These are phyloP conservation scores for Fusarium pseudonygamai DNA, from an alignment of 2,329 filamentous ascomycete species.

Conservation along the genomic window DNA sequence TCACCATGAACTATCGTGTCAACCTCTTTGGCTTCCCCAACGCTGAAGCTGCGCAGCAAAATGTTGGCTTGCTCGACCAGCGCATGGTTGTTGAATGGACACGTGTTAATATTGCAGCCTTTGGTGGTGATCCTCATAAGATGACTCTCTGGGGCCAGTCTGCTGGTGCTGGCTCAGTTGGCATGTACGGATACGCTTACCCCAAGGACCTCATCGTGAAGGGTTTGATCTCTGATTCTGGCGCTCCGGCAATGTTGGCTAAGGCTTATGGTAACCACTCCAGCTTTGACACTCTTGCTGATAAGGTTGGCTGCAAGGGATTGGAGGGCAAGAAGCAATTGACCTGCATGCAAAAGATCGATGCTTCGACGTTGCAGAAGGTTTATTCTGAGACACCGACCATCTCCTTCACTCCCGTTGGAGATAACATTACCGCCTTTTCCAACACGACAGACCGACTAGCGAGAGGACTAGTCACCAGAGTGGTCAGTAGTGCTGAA, in stretches of 20 bases:
- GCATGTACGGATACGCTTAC: conserved; percentile 17
- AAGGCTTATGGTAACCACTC: conserved; percentile 4
- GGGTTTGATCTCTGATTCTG: conserved; percentile 3
- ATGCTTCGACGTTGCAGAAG: neutral
- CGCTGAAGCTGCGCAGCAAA: conserved; percentile 1
- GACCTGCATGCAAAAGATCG: conserved; percentile 3
- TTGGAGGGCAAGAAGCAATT: neutral
- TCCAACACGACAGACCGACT: conserved; percentile 9
- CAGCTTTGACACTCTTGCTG: conserved; percentile 2
- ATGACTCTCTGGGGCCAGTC: conserved; percentile 17
- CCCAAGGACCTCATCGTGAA: conserved; percentile 7
- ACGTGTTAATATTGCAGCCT: neutral
- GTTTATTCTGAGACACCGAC: conserved; percentile 1
- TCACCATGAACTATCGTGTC: conserved; percentile 18
- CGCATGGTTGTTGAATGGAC: conserved; percentile 21
- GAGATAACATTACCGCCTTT: neutral
- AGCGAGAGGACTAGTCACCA: neutral
- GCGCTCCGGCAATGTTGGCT: neutral
- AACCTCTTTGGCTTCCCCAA: conserved; percentile 17
- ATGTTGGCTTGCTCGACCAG: conserved; percentile 5
- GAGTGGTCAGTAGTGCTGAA: neutral
- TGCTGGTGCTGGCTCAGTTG: conserved; percentile 12
- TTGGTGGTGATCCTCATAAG: neutral
- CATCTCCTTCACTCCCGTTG: conserved; percentile 1
- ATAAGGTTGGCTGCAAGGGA: neutral